phyloP scores from a whole-genome alignment of 257 asterid genomes.

The Nicotiana tomentosiformis region DNA sequence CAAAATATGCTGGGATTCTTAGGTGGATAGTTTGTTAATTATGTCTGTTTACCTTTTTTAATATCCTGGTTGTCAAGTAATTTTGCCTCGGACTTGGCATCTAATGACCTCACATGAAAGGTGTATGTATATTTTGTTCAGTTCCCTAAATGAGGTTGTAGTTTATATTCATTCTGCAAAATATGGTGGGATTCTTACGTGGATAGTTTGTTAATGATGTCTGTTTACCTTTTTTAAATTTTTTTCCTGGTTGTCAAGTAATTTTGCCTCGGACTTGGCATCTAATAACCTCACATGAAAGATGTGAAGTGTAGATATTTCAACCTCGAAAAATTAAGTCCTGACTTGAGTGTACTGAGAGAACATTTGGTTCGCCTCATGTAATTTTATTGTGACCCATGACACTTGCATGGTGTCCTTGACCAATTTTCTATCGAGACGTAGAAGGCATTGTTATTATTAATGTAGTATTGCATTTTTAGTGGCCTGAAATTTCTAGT shows the following conservation, averaged over 20 bases:
- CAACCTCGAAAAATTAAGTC: background rate
- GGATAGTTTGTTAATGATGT: background rate
- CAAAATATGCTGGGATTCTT: background rate
- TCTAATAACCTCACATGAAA: background rate
- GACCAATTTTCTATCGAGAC: background rate
- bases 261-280: background rate
- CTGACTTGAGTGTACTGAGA: background rate
- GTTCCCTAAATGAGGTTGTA: background rate
- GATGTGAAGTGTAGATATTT: background rate
- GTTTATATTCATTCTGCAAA: background rate
- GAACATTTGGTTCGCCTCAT: background rate
- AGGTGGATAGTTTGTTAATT: background rate
- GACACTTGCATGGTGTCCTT: background rate
- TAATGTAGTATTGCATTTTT: background rate
- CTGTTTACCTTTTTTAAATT: background rate
- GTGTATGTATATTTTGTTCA: background rate
- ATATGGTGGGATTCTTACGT: background rate
- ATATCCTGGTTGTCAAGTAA: background rate
- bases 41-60: background rate
- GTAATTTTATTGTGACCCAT: background rate
- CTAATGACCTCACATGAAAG: background rate
- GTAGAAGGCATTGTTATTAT: background rate
- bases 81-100: background rate
- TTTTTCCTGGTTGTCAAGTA: background rate
- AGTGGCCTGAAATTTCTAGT: conserved; percentile 14